Percentiles rank a stretch among this genome's conserved stretches.
Conservation (phyloP, 192 early-diverging fungal genomes). For the Chytriomyces sp. region DNA sequence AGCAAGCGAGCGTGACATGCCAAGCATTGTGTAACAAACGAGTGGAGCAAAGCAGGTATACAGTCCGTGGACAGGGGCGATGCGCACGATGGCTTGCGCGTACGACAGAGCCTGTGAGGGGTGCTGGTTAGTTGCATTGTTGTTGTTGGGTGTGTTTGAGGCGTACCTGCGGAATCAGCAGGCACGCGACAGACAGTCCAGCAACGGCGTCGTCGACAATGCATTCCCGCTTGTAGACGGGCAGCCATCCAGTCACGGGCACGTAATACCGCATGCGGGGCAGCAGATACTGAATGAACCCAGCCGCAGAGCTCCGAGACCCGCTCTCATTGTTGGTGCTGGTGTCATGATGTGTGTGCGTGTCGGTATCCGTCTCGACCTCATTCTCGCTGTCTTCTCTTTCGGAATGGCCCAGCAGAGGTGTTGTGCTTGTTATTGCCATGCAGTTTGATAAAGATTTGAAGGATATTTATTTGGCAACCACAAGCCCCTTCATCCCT, state of each 20-base stretch:
- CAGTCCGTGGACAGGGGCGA: conserved; percentile 89
- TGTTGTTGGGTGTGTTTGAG: too few species aligned
- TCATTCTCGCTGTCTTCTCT: too few species aligned
- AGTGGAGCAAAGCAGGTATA: conserved; percentile 86
- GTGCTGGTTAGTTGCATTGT: too few species aligned
- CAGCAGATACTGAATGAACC: background rate
- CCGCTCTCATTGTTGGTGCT: background rate
- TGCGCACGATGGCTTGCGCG: conserved; percentile 80
- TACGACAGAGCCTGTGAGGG: conserved; percentile 72
- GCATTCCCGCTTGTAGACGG: conserved; percentile 68
- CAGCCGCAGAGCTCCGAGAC: background rate
- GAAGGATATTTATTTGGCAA: too few species aligned
- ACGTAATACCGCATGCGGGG: conserved; percentile 89
- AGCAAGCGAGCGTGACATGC: conserved; percentile 86
- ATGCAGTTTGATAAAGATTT: too few species aligned
- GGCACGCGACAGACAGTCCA: conserved; percentile 75
- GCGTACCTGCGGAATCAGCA: conserved; percentile 51
- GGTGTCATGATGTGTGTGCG: too few species aligned
- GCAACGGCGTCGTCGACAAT: conserved; percentile 81
- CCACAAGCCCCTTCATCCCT: too few species aligned
- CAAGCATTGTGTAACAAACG: conserved; percentile 86
- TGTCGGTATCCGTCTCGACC: too few species aligned
- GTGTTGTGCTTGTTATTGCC: too few species aligned
- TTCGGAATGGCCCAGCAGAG: too few species aligned
- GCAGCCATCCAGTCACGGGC: conserved; percentile 92